Evolutionary conservation across 371 early-diverging fungal genomes (phyloP).

Genomic region (Haplosporangium sp.): DNA sequence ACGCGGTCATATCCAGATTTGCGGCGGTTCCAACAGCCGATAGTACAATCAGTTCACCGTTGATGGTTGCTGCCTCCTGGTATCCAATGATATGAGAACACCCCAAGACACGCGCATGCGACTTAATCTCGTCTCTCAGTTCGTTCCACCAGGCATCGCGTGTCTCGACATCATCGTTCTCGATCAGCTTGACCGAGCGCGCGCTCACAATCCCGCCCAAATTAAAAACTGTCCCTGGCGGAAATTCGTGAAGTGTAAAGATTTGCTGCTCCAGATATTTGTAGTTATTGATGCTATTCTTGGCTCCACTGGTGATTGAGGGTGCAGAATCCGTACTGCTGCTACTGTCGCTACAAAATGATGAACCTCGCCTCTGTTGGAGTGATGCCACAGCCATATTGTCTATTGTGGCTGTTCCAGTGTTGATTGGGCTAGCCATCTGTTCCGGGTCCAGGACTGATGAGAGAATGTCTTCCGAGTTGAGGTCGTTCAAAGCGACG

Average conservation of each 20-base stretch:
- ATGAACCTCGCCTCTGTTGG: constrained; percentile 30
- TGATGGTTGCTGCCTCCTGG: constrained; percentile 67
- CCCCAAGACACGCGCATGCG: constrained; percentile 71
- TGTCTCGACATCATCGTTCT: constrained; percentile 65
- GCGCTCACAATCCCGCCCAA: constrained; percentile 80
- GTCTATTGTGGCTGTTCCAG: constrained; percentile 16
- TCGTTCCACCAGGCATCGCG: constrained; percentile 83
- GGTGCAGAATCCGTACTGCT: constrained; percentile 45
- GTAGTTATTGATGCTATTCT: constrained; percentile 55
- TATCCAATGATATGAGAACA: constrained; percentile 79
- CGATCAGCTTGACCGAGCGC: constrained; percentile 75
- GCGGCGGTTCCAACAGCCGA: constrained; percentile 80
- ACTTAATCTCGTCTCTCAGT: constrained; percentile 77
- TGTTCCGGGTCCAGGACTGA: constrained; percentile 28
- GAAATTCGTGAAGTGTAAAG: constrained; percentile 68
- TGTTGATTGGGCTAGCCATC: constrained; percentile 14
- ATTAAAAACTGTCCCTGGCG: constrained; percentile 64
- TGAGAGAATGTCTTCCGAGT: constrained; percentile 31
- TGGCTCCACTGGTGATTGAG: constrained; percentile 47
- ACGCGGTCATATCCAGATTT: constrained; percentile 55
- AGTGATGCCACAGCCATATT: constrained; percentile 8
- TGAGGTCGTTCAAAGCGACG: constrained; percentile 27
- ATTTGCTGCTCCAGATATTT: constrained; percentile 59
- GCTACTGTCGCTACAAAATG: constrained; percentile 34
- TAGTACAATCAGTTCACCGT: constrained; percentile 73